Evolutionary conservation across 2,329 filamentous ascomycete genomes (phyloP).

Genomic region (Epichloe coenophiala): DNA sequence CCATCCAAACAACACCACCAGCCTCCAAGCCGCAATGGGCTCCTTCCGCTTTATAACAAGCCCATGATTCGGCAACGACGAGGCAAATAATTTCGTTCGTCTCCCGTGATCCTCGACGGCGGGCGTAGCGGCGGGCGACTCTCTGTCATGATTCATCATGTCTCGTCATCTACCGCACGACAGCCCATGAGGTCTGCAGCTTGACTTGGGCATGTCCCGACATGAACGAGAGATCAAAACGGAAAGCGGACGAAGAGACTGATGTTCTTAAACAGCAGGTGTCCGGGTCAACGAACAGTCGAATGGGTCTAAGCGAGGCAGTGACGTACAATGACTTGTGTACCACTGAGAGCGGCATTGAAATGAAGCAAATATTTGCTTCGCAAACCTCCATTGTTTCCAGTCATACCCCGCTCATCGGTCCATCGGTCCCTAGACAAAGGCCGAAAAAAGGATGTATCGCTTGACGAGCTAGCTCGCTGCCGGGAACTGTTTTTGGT

Average conservation of each 20-base stretch:
- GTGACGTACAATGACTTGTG: not conserved
- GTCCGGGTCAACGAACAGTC: not conserved
- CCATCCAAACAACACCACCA: constrained; percentile 8
- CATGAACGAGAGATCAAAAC: not conserved
- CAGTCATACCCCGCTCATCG: not conserved
- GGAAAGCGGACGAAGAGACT: not conserved
- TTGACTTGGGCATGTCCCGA: not conserved
- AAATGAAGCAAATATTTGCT: not conserved
- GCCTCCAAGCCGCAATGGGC: constrained; percentile 9
- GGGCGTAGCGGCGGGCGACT: not conserved
- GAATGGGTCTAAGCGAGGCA: not conserved
- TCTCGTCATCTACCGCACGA: not conserved
- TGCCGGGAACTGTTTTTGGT: not conserved
- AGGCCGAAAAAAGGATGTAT: not conserved
- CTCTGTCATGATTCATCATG: not conserved
- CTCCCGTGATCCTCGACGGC: not conserved
- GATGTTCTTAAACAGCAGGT: not conserved
- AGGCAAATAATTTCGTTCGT: not conserved
- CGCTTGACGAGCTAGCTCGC: not conserved
- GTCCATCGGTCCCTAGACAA: not conserved
- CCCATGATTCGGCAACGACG: not conserved
- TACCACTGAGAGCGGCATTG: not conserved
- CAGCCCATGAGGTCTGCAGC: not conserved
- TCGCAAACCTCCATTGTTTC: not conserved
- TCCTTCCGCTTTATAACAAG: constrained; percentile 7